Evolutionary conservation across 768 basidiomycete species (phyloP), one percentile per base, ranked within the genome.

Genomic region (Mycena galericulata): DNA sequence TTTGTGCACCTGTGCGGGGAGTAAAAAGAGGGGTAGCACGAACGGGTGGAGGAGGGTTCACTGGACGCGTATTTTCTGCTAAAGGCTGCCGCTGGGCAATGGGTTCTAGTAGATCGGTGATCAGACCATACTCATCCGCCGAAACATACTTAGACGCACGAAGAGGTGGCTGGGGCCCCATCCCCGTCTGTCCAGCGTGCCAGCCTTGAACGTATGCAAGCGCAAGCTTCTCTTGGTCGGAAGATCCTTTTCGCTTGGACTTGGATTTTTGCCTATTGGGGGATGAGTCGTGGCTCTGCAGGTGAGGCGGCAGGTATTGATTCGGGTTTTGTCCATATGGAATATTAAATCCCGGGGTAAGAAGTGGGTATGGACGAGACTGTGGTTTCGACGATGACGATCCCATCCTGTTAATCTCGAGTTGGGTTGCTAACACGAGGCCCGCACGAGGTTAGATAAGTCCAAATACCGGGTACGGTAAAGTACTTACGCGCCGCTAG

Each of bases 1-100:
- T 62, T 22, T 60, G 58, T n/a, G 59, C 62, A 20, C 32, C 68
- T 53, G 29, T 59, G 53, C 60, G 50, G 11, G 68, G 57, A 30
- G 62, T 60, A 36, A 69, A 65, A 43, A 69, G 63, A 65, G 68
- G 68, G 24, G 68, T 36, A 17, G 68, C 51, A 63, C 68, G 68
- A 65, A 62, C 63, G 49, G 66, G 60, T 50, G 63, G 22, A 56
- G 64, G 54, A 22, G 68, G 68, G 26, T 45, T 7, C 26, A 61
- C 58, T n/a, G 65, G 61, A 18, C 34, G 45, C 17, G 5, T 40
- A 43, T 65, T 64, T 32, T 70, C 60, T 55, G 34, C n/a, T 17
- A 46, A 64, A 30, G 32, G n/a, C 12, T 30, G 57, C 26, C 22
- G 60, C 24, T 51, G 65, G n/a, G 30, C 60, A 26, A 43, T 40